These are phyloP conservation scores for Corchorus olitorius DNA, from an alignment of 345 rosid genomes.

Conservation along the genomic window DNA sequence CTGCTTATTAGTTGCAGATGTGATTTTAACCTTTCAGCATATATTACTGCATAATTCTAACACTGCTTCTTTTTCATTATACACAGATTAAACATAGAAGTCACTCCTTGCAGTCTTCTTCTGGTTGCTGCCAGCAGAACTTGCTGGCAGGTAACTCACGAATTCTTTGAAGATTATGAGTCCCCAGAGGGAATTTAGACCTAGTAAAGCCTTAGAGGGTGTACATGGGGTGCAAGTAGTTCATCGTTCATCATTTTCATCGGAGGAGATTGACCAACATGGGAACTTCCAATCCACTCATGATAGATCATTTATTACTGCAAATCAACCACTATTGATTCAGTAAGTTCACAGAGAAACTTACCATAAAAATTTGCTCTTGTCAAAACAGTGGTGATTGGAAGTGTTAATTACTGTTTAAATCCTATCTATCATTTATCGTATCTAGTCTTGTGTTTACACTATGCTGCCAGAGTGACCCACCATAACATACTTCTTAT, in stretches of 20 bases:
- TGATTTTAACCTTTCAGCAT: not conserved
- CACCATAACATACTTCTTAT: constrained; percentile 4
- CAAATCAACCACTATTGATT: constrained; percentile 54
- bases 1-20: not conserved
- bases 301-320: constrained; percentile 41
- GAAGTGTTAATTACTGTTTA: not conserved
- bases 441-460: not conserved
- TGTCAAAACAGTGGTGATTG: not conserved
- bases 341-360: constrained; percentile 49
- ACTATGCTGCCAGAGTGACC: not conserved
- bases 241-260: constrained; percentile 69
- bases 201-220: constrained; percentile 68
- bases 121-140: constrained; percentile 37
- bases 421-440: not conserved
- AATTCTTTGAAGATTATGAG: constrained; percentile 43
- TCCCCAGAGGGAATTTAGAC: constrained; percentile 37
- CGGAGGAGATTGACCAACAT: constrained; percentile 46
- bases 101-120: constrained; percentile 25
- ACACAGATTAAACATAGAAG: constrained; percentile 27
- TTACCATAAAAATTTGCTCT: not conserved
- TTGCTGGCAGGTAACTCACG: constrained; percentile 45
- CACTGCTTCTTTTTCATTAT: not conserved
- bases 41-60: not conserved
- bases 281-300: constrained; percentile 44
- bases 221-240: constrained; percentile 74